Base-by-base conservation (phyloP, 208 protist species). In the Trypanosoma rangeli region DNA sequence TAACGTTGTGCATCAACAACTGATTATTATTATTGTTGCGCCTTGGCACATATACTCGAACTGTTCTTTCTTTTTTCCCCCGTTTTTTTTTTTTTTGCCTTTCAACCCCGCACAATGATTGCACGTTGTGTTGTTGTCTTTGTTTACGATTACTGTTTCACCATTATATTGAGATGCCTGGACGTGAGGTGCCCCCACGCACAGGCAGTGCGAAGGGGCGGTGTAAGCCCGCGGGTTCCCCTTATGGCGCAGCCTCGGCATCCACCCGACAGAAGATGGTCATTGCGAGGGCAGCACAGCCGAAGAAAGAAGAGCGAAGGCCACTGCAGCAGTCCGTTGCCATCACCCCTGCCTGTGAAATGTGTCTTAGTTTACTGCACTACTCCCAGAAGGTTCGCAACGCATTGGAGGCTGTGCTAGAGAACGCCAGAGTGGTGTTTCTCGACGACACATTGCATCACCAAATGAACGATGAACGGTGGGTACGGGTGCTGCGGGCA, bases 401-500 rank as follows among this genome's bases (percentile, higher is more conserved):
- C 5, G 78, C 86, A 12, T 72, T 83, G 48, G 64, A 59, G 9
- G 73, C 71, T 29, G 64, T 92, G 55, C 57, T 92, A 24, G 35
- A 26, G 12, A 81, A 84, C 54, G 76, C 83, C n/a, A 84, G 80
- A 60, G 49, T 35, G 18, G 52, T 89, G 20, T 83, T 87, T 46
- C 54, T 92, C 5, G 80, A 83, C 52, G 86, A 92, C 56, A 79
- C 68, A n/a, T 9, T 87, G 65, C 86, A 89, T 49, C 86, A 92
- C 56, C 85, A 87, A 60, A 74, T 73, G 64, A 80, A 76, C 18
- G 86, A 89, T 55, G 83, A 88, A 56, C 74, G 74, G 33, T 92
- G 86, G 86, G 28, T 87, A 7, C 80, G 86, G 9, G 69, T 89
- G 33, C 53, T 86, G 60, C 83, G 76, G 22, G 62, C 76, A 15